A percentile compares a stretch with the other conserved stretches of the same genome.
Evolutionary conservation across 2,329 filamentous ascomycete species (phyloP).

Genomic region (Thelonectria blattea): DNA sequence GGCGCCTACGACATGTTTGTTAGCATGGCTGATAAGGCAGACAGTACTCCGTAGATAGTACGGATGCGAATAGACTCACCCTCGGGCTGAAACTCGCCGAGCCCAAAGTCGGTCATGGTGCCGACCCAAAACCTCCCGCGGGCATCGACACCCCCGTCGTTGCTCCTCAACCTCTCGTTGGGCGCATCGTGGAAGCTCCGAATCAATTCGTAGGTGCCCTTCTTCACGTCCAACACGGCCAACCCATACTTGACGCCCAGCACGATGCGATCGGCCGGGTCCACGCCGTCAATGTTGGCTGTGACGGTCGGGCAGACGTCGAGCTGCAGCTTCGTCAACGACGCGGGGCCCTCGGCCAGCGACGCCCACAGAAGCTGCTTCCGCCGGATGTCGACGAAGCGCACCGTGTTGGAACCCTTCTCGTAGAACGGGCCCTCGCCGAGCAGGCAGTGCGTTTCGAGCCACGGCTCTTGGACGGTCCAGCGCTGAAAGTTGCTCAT

Average conservation of each 20-base stretch:
- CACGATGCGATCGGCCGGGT: conserved; percentile 69
- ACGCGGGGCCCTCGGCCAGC: conserved; percentile 65
- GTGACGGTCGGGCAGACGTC: conserved; percentile 69
- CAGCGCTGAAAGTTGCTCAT: conserved; percentile 50
- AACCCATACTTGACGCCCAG: conserved; percentile 83
- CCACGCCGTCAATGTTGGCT: conserved; percentile 74
- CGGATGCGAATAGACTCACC: conserved; percentile 53
- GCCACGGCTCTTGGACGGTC: conserved; percentile 59
- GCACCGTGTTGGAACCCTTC: conserved; percentile 66
- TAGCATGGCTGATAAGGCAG: conserved; percentile 4
- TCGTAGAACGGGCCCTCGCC: conserved; percentile 81
- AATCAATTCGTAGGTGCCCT: conserved; percentile 61
- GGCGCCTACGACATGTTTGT: conserved; percentile 58
- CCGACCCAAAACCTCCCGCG: conserved; percentile 85
- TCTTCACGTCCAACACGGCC: conserved; percentile 73
- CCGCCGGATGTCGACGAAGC: conserved; percentile 84
- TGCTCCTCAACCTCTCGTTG: conserved; percentile 68
- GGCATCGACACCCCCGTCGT: conserved; percentile 83
- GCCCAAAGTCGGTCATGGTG: conserved; percentile 77
- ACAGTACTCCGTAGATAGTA: too few relatives aligned
- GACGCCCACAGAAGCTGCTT: conserved; percentile 75
- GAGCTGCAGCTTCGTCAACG: conserved; percentile 65
- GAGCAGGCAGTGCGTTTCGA: conserved; percentile 68
- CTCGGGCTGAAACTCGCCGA: conserved; percentile 64
- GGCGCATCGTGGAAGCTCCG: conserved; percentile 51